Evolutionary conservation across 768 basidiomycete species (phyloP), one percentile per base, ranked within the genome.

Genomic region (Naganishia onofrii): DNA sequence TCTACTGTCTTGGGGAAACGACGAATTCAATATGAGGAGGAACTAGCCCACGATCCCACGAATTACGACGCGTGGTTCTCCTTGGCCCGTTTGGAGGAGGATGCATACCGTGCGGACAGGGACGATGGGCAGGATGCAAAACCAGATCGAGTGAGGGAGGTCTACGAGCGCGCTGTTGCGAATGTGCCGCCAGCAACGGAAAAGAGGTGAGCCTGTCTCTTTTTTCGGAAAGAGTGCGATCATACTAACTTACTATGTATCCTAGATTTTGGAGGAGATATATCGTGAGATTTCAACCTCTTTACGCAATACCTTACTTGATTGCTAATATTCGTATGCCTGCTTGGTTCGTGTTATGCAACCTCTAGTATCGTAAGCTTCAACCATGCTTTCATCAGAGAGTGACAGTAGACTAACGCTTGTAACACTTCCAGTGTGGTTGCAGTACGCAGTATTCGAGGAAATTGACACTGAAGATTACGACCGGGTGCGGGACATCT

Each of bases 61-160:
- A 97, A 97, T 79, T 99, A 97, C 78, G 96, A 98, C 80, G 89
- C 90, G 0, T 99, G 96, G 96, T 97, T 99, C 77, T 96, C 98
- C 76, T 95, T 95, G 75, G 87, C 92, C 26, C 86, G 94, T 21
- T 79, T 99, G 38, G 96, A 98, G 78, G 96, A 98, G 81, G 90
- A 88, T 28, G 91, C 93, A 0, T 86, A 87, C 74, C 83, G 86
- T 38, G 88, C 92, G 70, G 84, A 92, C 29, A 86, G 84, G 73
- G 89, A 89, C 17, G 80, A 79, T 68, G 79, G 79, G 48, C 88
- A 89, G 1, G 82, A 84, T 60, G 76, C 76, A 5, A 76, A 75
- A 38, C 79, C 80, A 9, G 89, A 83, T 29, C 85, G 92, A 2
- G 89, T 98, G 0, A 84, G 96, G 48, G 96, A 98, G 78, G 88